phyloP scores from a whole-genome alignment of 1,284 basidiomycete species.

The Caloboletus firmus region DNA sequence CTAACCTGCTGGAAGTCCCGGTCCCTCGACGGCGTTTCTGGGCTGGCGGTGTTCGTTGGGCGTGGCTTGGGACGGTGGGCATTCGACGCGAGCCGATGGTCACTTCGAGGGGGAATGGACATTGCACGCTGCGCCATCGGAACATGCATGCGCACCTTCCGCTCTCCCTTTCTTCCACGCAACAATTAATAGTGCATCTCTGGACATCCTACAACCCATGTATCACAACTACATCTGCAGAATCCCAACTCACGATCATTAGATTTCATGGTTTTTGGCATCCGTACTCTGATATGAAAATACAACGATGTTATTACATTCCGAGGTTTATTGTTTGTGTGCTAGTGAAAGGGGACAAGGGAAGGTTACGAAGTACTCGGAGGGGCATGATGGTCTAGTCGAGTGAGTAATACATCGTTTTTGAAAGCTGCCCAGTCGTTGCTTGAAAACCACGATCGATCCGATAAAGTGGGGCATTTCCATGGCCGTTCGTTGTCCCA shows the following conservation, averaged over 20 bases:
- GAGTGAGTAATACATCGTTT: neutral
- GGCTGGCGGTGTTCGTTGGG: neutral
- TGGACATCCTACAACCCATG: neutral
- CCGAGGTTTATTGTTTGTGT: too few relatives aligned
- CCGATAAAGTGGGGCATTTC: too few relatives aligned
- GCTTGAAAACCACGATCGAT: constrained; percentile 6
- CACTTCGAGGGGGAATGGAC: neutral
- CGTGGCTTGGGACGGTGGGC: neutral
- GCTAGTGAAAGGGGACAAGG: too few relatives aligned
- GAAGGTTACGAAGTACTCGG: too few relatives aligned
- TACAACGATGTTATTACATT: too few relatives aligned
- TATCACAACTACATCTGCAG: too few relatives aligned
- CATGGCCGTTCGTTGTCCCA: neutral
- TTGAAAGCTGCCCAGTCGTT: constrained; percentile 4
- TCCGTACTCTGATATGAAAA: too few relatives aligned
- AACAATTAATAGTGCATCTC: neutral
- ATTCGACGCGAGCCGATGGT: neutral
- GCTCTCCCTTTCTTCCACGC: neutral
- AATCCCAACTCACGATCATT: too few relatives aligned
- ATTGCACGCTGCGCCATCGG: neutral
- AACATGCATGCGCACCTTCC: neutral
- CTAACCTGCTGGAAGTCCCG: constrained; percentile 3
- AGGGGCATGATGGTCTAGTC: neutral
- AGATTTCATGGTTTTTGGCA: too few relatives aligned
- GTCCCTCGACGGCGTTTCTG: neutral